Percentiles rank a stretch among this genome's conserved stretches.
These are phyloP conservation scores for Sorghum bicolor DNA, from an alignment of 176 grass and related monocot genomes.

Conservation along the genomic window Sorghum_bicolor_NCBIv3 NC_012877.2:58744501-58745000, in stretches of 20 bases:
- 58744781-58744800: neutral
- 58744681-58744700: conserved; percentile 5
- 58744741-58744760: neutral
- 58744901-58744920: no score
- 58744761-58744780: neutral
- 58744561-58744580: conserved; percentile 8
- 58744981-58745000: neutral
- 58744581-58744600: conserved; percentile 14
- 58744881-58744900: neutral
- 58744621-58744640: neutral
- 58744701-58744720: neutral
- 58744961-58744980: neutral
- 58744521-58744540: neutral
- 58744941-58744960: no score
- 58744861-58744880: neutral
- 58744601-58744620: conserved; percentile 20
- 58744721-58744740: neutral
- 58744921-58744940: no score
- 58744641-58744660: neutral
- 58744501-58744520: neutral
- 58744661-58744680: neutral
- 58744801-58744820: neutral
- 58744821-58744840: no score
- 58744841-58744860: neutral
- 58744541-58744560: conserved; percentile 4